phyloP scores from a whole-genome alignment of 129 eudicot genomes.

The Flaveria ramosissima region DNA sequence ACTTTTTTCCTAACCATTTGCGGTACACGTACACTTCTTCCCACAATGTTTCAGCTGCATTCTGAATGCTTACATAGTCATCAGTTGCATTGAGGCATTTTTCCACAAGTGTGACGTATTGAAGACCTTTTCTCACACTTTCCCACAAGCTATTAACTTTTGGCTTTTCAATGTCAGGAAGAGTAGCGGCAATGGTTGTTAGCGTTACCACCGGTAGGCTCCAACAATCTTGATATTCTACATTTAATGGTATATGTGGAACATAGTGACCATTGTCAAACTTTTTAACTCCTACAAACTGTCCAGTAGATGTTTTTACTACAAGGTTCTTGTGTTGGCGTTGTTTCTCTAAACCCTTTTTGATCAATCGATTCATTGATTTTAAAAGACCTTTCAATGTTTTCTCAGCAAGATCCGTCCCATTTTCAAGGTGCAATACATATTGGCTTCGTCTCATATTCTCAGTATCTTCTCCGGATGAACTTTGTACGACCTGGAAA shows the following conservation, averaged over 20 bases:
- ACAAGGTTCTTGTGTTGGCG: not conserved
- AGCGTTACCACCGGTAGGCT: slow-evolving; percentile 16
- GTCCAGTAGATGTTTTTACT: not conserved
- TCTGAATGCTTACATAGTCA: not conserved
- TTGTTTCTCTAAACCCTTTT: slow-evolving; percentile 3
- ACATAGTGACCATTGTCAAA: not conserved
- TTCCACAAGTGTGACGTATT: slow-evolving; percentile 23
- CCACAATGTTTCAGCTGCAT: slow-evolving; percentile 19
- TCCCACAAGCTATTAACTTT: not conserved
- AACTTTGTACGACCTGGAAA: not conserved
- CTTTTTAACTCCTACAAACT: slow-evolving; percentile 17
- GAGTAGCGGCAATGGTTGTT: slow-evolving; percentile 10
- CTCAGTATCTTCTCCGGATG: not conserved
- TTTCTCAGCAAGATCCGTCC: slow-evolving; percentile 4
- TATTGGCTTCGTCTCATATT: not conserved
- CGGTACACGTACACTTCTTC: not conserved
- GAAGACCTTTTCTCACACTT: slow-evolving; percentile 19
- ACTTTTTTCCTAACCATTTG: slow-evolving; percentile 8
- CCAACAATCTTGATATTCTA: not conserved
- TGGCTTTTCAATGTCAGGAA: not conserved
- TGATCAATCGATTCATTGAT: not conserved
- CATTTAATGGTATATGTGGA: not conserved
- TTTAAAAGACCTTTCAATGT: not conserved
- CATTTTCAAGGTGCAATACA: not conserved
- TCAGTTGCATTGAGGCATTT: not conserved